phyloP scores from a whole-genome alignment of 2,329 filamentous ascomycete genomes.

The Trichoderma sp. region DNA sequence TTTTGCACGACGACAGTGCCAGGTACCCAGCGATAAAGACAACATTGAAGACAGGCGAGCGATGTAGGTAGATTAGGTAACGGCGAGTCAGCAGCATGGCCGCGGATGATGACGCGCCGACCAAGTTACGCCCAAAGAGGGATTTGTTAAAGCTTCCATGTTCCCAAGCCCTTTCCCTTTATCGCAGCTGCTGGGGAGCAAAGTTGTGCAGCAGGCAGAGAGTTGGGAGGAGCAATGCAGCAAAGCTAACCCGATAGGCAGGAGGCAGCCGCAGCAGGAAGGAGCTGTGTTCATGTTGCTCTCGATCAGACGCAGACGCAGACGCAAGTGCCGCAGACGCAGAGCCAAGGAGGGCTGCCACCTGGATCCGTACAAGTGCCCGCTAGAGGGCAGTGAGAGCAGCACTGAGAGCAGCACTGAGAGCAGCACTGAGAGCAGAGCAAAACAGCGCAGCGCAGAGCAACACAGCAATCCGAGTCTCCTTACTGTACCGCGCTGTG shows the following conservation, averaged over 20 bases:
- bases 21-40: neutral
- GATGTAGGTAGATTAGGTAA: neutral
- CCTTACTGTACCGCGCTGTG: neutral
- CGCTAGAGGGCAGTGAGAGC: neutral
- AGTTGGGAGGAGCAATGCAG: neutral
- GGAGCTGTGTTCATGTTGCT: neutral
- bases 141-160: neutral
- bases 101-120: neutral
- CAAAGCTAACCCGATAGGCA: neutral
- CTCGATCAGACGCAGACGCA: neutral
- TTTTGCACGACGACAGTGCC: neutral
- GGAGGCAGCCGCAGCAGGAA: conserved; percentile 8
- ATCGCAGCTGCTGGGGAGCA: neutral
- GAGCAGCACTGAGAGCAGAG: neutral
- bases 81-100: neutral
- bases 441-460: neutral
- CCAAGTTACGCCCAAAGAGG: neutral
- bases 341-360: neutral
- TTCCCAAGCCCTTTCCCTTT: neutral
- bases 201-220: neutral
- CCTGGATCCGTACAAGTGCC: neutral
- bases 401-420: neutral
- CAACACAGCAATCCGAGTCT: neutral
- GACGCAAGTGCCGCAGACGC: neutral
- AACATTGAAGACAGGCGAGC: neutral